Conservation (phyloP, 2,329 filamentous ascomycete species). For the Diaporthe velutina region DNA sequence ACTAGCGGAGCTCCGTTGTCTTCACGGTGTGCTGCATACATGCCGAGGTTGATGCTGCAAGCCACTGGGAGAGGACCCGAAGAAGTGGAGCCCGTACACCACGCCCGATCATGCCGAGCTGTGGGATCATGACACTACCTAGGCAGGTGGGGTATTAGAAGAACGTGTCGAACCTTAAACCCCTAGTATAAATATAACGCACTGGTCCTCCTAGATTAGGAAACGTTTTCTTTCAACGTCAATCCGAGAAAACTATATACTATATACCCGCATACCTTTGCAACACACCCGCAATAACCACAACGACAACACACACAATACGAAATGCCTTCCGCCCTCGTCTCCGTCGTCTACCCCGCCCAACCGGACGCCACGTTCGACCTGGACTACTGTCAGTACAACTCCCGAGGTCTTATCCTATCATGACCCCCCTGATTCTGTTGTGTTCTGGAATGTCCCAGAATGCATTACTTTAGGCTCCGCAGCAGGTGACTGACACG, state of each 20-base stretch:
- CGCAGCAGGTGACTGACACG: no score
- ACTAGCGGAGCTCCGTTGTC: neutral
- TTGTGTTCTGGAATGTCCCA: no score
- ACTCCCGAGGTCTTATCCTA: no score
- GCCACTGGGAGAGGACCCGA: neutral
- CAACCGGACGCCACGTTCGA: constrained; percentile 57
- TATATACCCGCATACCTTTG: no score
- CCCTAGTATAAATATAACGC: constrained; percentile 3
- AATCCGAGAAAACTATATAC: neutral
- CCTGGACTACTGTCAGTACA: constrained; percentile 65
- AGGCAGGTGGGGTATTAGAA: constrained; percentile 8
- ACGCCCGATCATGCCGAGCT: neutral
- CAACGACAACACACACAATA: neutral
- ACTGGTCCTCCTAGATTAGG: neutral
- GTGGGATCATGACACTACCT: neutral
- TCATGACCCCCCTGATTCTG: no score
- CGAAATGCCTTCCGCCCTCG: constrained; percentile 36
- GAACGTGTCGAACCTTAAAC: constrained; percentile 2
- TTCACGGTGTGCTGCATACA: neutral
- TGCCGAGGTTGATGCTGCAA: constrained; percentile 3
- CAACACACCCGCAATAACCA: neutral
- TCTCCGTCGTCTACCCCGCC: constrained; percentile 56
- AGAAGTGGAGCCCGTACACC: constrained; percentile 3
- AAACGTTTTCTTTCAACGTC: no score
- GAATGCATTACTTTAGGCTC: no score